A percentile compares a stretch with the other conserved stretches of the same genome.
Evolutionary conservation across 106 monocot genomes (phyloP).

Genomic region (Amphibolis antarctica): DNA sequence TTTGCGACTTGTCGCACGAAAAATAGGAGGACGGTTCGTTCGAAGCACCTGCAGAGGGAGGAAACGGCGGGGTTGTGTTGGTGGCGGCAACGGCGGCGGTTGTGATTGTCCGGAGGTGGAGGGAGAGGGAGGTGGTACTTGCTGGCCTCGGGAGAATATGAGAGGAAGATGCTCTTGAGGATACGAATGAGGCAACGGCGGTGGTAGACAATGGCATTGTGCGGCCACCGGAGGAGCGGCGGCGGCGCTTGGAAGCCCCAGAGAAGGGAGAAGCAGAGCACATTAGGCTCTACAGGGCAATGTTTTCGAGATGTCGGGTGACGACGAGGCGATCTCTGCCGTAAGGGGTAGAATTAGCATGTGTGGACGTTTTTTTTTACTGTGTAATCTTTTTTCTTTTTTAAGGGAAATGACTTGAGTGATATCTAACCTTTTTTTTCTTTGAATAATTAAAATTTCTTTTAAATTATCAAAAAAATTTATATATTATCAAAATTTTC

Average conservation of each 20-base stretch:
- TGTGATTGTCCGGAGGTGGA: background rate
- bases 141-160: background rate
- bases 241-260: background rate
- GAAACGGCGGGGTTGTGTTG: background rate
- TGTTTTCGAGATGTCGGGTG: background rate
- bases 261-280: background rate
- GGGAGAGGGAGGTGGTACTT: background rate
- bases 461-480: too few relatives aligned
- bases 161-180: background rate
- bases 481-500: too few relatives aligned
- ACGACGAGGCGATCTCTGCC: too few relatives aligned
- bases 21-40: background rate
- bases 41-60: background rate
- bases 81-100: too few relatives aligned
- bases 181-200: background rate
- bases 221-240: slow-evolving; percentile 1
- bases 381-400: too few relatives aligned
- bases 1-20: background rate
- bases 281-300: background rate
- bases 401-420: too few relatives aligned
- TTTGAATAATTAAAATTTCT: too few relatives aligned
- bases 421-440: too few relatives aligned
- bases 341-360: too few relatives aligned
- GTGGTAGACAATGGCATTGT: slow-evolving; percentile 1
- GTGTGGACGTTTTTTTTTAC: too few relatives aligned